phyloP scores from a whole-genome alignment of 2,329 filamentous ascomycete species.

The Colletotrichum agaves region DNA sequence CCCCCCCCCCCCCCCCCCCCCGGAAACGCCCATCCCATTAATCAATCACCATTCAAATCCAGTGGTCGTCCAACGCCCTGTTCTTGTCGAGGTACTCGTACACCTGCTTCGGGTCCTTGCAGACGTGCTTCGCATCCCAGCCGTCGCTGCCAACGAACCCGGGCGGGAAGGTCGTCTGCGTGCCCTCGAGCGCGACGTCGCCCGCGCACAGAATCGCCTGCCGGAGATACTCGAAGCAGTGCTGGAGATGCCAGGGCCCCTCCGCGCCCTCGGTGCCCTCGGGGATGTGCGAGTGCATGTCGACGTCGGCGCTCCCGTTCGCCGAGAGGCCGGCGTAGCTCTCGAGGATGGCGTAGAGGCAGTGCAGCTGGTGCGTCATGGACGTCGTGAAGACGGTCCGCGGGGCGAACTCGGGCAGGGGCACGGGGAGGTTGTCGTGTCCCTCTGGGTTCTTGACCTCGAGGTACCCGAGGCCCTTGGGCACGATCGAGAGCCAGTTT shows the following conservation, averaged over 20 bases:
- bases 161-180: conserved; percentile 52
- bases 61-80: conserved; percentile 48
- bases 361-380: conserved; percentile 57
- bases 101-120: conserved; percentile 51
- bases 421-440: conserved; percentile 51
- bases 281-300: conserved; percentile 42
- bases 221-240: conserved; percentile 53
- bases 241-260: conserved; percentile 48
- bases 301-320: conserved; percentile 28
- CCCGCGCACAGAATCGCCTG: conserved; percentile 48
- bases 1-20: neutral
- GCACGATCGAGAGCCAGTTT: conserved; percentile 53
- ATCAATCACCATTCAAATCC: conserved; percentile 46
- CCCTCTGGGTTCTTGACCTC: conserved; percentile 46
- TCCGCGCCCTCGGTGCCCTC: conserved; percentile 34
- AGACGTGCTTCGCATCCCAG: conserved; percentile 56
- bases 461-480: conserved; percentile 54
- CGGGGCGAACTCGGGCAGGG: conserved; percentile 45
- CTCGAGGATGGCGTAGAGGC: conserved; percentile 51
- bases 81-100: conserved; percentile 48
- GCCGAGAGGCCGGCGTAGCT: conserved; percentile 42
- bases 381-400: conserved; percentile 54
- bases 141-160: conserved; percentile 53
- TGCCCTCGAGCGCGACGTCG: conserved; percentile 49
- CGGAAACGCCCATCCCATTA: neutral